These are phyloP conservation scores for Botrytis fragariae DNA, from an alignment of 2,329 filamentous ascomycete genomes.

Conservation along the genomic window DNA sequence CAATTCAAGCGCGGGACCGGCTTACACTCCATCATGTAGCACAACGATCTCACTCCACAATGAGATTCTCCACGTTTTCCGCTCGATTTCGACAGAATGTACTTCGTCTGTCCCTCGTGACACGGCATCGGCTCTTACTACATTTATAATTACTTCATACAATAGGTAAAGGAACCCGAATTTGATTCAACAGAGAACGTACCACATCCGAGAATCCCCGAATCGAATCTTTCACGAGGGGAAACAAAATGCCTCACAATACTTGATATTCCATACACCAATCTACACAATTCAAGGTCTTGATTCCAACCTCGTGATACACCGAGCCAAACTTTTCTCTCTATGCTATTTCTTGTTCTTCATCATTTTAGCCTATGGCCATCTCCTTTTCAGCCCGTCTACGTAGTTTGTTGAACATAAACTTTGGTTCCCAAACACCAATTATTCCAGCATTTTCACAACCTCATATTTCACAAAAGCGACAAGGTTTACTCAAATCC, in stretches of 20 bases:
- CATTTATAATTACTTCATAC: background rate
- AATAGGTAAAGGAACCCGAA: background rate
- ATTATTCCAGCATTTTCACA: background rate
- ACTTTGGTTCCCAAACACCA: background rate
- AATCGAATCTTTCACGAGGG: background rate
- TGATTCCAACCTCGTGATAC: constrained; percentile 6
- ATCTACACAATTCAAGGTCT: background rate
- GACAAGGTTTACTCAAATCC: background rate
- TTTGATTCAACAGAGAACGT: background rate
- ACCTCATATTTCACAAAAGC: background rate
- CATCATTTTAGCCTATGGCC: background rate
- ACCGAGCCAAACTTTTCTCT: constrained; percentile 11
- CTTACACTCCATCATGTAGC: constrained; percentile 8
- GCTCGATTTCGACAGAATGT: constrained; percentile 7
- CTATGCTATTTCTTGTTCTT: background rate
- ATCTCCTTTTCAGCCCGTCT: background rate
- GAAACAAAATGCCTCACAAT: constrained; percentile 1
- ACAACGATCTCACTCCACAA: background rate
- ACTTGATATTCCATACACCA: background rate
- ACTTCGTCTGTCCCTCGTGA: background rate
- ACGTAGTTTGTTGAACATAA: background rate
- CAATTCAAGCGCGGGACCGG: constrained; percentile 5
- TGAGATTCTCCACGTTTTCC: constrained; percentile 15
- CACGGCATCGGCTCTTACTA: constrained; percentile 5
- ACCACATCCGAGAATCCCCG: background rate